Base-by-base conservation (phyloP, 2,329 filamentous ascomycete species). In the Moelleriella libera region DNA sequence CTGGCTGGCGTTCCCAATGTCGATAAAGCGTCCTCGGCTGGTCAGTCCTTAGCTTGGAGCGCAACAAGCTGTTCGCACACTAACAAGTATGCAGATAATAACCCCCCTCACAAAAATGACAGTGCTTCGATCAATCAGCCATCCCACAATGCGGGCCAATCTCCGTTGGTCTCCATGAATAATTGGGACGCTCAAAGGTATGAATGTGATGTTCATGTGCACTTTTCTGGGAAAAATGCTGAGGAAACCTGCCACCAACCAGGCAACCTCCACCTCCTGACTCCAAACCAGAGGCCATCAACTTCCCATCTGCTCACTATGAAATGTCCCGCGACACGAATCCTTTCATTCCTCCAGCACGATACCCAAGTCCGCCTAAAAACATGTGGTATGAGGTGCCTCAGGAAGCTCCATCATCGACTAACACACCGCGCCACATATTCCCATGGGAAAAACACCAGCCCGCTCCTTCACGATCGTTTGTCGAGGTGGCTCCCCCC, bases 321-420 rank as follows among this genome's bases (percentile, higher is more conserved):
- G 74, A 77, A 48, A 96, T 96, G 82, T 94, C 85, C 48, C 76
- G 76, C 48, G 85, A 89, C 61, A 71, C 74, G 14, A 65, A 79
- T 34, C 79, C 85, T 8, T 97, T 94, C 64, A 75, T 86, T 47
- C 78, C 89, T 32, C 89, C 89, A 14, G 65, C 70, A 50, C 74
- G 77, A 47, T 92, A 94, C 58, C 86, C 89, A 3, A 85, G 87
- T 58, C 86, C 88, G 14, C 88, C 89, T 0, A 84, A 76, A 62
- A 77, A 89, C 58, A 89, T 95, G 86, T 92, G 83, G 74, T 95
- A 92, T 60, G 71, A 90, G 56, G 76, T 94, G 37, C 88, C 88
- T 5, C 78, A 74, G 52, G 74, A 77, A 49, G 78, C 78, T 28
- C 72, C 78, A 44, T 68, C 63, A 29, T 57, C 59, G n/a, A 55